Base-by-base conservation (phyloP, 2,329 filamentous ascomycete species). In the Didymosphaeria variabile region DNA sequence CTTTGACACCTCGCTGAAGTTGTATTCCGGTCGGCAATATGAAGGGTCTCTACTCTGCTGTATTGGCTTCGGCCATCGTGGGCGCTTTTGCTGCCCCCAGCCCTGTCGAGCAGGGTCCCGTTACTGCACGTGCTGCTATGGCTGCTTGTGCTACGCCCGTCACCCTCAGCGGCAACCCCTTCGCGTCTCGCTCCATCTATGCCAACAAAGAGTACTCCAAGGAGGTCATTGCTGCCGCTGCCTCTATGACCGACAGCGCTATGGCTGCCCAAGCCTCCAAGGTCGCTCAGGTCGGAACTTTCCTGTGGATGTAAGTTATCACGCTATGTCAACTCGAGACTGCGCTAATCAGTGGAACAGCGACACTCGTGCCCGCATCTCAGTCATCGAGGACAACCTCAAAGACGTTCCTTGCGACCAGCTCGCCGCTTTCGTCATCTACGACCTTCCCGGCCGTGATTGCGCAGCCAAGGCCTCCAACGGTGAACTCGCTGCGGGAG, bases 401-500 rank as follows among this genome's bases (percentile, higher is more conserved):
- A 85, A 85, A 65, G 77, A 77, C 46, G 81, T 81, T 47, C 81
- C 82, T 31, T 84, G 83, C 45, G 79, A 71, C 61, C 80, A 83
- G 65, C 81, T 84, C 23, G 84, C 82, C 36, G 81, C 79, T 21
- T 82, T 89, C 57, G 87, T 90, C 66, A 85, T 89, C 71, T 90
- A 90, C 75, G 86, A 90, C 72, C 80, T 90, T 17, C 87, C 87
- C 52, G 87, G 88, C 66, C 86, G 87, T 78, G 87, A 90, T 72
- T 90, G 87, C 69, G 85, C 87, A 36, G 87, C 87, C 55, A 82
- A 87, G 72, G 87, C 87, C 34, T 89, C 87, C 68, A 89, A 89
- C 73, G 87, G 87, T 69, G 87, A 90, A 77, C 85, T 87, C 65
- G 86, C 85, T 61, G 79, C 87, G 66, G 77, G 84, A 53, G 79